Percentiles rank a stretch among this genome's conserved stretches.
phyloP scores from a whole-genome alignment of 176 grass and related monocot species.

The Guadua angustifolia region DNA sequence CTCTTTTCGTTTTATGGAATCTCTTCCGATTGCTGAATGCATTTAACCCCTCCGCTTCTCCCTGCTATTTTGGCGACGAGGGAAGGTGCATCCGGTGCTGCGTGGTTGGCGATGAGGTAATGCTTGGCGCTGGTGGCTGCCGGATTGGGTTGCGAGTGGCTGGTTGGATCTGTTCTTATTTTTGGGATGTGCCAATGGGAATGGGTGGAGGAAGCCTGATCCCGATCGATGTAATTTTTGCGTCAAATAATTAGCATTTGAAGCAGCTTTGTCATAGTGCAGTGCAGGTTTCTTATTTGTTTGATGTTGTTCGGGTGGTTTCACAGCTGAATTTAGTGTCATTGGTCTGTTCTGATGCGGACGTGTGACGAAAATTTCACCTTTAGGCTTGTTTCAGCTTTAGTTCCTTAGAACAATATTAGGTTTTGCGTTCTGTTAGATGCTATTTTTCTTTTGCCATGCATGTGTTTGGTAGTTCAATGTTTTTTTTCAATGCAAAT shows the following conservation, averaged over 20 bases:
- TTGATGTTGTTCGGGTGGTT: background rate
- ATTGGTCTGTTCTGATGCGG: background rate
- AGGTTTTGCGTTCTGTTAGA: background rate
- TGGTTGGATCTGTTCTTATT: slow-evolving; percentile 32
- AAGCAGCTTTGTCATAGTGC: background rate
- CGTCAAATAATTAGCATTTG: background rate
- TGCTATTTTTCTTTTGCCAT: background rate
- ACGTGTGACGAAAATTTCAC: background rate
- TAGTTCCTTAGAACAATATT: background rate
- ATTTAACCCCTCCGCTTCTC: no score
- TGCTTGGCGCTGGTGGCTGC: slow-evolving; percentile 25
- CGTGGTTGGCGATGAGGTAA: no score
- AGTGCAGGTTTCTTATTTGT: background rate
- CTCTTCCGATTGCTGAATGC: no score
- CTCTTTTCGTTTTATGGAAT: no score
- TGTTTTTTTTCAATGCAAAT: background rate
- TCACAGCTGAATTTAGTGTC: background rate
- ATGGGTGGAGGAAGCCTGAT: background rate
- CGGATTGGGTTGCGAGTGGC: slow-evolving; percentile 2
- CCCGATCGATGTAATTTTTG: background rate
- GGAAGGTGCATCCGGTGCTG: no score
- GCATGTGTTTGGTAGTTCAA: background rate
- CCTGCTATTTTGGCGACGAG: no score
- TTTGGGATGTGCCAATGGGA: background rate
- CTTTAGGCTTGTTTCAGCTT: background rate